Evolutionary conservation across 1,284 basidiomycete genomes (phyloP).

Genomic region (Tausonia pullulans): DNA sequence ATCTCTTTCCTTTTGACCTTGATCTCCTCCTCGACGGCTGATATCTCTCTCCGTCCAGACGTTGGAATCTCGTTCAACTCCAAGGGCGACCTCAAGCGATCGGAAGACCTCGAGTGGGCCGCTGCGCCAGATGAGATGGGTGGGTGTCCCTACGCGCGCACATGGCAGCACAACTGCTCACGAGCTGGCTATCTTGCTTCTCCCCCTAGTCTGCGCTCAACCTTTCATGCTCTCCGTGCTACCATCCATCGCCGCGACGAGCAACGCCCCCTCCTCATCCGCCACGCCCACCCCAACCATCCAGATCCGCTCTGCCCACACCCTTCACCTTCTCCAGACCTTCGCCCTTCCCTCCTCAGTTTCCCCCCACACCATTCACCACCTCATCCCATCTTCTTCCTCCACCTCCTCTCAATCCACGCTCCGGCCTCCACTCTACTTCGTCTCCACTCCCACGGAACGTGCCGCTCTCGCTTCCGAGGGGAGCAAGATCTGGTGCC

Average conservation of each 20-base stretch:
- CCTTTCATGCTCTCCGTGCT: conserved; percentile 76
- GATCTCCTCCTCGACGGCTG: background rate
- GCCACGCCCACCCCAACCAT: conserved; percentile 45
- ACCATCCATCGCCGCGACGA: conserved; percentile 41
- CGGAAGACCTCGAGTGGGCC: conserved; percentile 59
- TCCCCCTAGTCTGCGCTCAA: conserved; percentile 52
- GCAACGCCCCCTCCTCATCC: conserved; percentile 1
- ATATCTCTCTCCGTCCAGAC: conserved; percentile 38
- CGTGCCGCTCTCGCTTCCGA: conserved; percentile 48
- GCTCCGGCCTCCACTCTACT: conserved; percentile 48
- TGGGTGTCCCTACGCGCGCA: conserved; percentile 24
- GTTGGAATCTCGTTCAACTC: conserved; percentile 59
- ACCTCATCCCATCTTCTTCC: conserved; percentile 45
- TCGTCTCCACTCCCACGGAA: conserved; percentile 63
- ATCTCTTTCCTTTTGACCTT: background rate
- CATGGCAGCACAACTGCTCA: no score
- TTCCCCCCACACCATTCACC: conserved; percentile 33
- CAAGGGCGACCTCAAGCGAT: conserved; percentile 54
- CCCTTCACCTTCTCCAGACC: conserved; percentile 52
- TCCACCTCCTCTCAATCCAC: conserved; percentile 18
- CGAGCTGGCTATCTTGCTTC: background rate
- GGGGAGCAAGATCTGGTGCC: conserved; percentile 62
- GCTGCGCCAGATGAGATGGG: conserved; percentile 69
- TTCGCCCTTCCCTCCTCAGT: conserved; percentile 46
- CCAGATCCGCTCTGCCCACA: conserved; percentile 68